Evolutionary conservation across 495 filamentous ascomycete species (phyloP).

Genomic region (Ramalina intermedia): DNA sequence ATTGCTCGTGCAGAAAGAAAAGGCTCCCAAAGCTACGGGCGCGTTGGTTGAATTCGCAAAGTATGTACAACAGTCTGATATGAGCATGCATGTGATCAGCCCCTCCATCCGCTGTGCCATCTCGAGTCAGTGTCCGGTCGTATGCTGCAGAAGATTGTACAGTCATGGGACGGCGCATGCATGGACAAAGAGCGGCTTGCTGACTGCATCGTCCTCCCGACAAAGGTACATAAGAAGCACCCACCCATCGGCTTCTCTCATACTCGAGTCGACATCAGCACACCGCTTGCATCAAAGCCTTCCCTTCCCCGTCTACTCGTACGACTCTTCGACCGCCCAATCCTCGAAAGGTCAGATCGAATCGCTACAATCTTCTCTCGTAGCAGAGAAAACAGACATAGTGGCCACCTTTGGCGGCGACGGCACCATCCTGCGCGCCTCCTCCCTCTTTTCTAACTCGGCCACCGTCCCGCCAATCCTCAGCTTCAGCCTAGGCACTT

Average conservation of each 20-base stretch:
- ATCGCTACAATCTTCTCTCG: constrained; percentile 2
- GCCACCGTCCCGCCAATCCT: constrained; percentile 78
- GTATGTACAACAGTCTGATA: constrained; percentile 17
- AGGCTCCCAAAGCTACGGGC: constrained; percentile 51
- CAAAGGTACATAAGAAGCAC: constrained; percentile 57
- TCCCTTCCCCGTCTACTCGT: constrained; percentile 62
- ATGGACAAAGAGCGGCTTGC: background rate
- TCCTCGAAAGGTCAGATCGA: too few relatives aligned
- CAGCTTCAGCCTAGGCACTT: constrained; percentile 88
- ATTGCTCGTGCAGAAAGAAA: constrained; percentile 75
- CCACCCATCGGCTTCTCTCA: constrained; percentile 66
- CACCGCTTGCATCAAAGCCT: constrained; percentile 56
- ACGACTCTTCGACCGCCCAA: constrained; percentile 23
- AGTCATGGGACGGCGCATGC: background rate
- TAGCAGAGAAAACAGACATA: constrained; percentile 66
- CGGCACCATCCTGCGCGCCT: constrained; percentile 85
- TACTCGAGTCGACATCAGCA: constrained; percentile 70
- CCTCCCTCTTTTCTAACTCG: constrained; percentile 77
- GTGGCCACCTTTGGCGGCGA: constrained; percentile 85
- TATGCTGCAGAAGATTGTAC: too few relatives aligned
- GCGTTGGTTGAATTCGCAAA: constrained; percentile 67
- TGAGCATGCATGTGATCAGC: too few relatives aligned
- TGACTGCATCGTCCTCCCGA: background rate
- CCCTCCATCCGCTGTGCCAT: background rate
- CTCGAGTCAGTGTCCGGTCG: background rate